Evolutionary conservation across 169 alveolate genomes (phyloP).

Genomic region (Cryptosporidium viatorum): DNA sequence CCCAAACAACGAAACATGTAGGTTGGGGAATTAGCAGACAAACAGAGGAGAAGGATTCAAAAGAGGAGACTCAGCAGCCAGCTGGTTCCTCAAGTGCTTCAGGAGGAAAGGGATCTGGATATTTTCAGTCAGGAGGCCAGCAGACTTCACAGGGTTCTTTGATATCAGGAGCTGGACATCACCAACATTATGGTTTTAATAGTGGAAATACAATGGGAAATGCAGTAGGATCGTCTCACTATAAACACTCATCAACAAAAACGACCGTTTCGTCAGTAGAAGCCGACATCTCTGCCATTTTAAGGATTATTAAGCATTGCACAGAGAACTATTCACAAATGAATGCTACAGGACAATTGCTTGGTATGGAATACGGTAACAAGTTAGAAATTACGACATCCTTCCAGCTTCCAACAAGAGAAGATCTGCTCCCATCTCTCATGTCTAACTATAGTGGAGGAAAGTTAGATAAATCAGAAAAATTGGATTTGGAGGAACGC

Average conservation of each 20-base stretch:
- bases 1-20: conserved; percentile 36
- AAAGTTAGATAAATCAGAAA: conserved; percentile 77
- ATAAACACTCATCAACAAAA: conserved; percentile 8
- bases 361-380: conserved; percentile 85
- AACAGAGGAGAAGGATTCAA: conserved; percentile 39
- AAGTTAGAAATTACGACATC: conserved; percentile 87
- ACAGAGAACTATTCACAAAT: conserved; percentile 84
- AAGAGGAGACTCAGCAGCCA: conserved; percentile 21
- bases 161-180: conserved; percentile 9
- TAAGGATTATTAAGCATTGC: conserved; percentile 87
- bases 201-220: background rate
- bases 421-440: conserved; percentile 82
- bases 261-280: conserved; percentile 78
- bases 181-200: conserved; percentile 17
- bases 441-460: conserved; percentile 65
- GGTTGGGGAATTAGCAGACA: conserved; percentile 67
- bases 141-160: background rate
- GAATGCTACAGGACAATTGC: conserved; percentile 88
- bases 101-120: background rate
- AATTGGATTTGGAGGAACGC: conserved; percentile 84
- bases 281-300: conserved; percentile 82
- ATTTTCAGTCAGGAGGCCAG: conserved; percentile 8
- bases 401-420: conserved; percentile 88
- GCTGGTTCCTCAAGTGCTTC: background rate
- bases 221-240: conserved; percentile 9